Evolutionary conservation across 2,329 filamentous ascomycete genomes (phyloP), one percentile per base, ranked within the genome.

Genomic region (Cyphellophora attinorum): DNA sequence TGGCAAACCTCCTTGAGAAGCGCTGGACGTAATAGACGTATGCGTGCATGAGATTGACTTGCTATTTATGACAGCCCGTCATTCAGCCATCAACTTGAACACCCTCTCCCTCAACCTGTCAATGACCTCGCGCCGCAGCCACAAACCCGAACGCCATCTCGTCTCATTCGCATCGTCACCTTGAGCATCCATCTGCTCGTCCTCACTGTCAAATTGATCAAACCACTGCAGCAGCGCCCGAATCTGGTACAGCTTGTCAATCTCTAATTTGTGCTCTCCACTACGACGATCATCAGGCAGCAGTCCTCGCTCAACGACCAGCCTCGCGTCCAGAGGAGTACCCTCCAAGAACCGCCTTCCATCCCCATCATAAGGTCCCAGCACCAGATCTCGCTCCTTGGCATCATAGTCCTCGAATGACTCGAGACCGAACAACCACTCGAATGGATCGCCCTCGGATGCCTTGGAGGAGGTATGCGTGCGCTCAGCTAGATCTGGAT

Each of bases 381-480:
- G 62, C 3, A 84, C 67, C 15, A 76, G 62, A 1, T 69, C 69
- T 35, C 74, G 71, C 49, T 93, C 85, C 1, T 79, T 75, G 33
- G 80, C 54, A 63, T 82, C 54, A 66, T 73, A 42, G 46, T 59
- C 51, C 48, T 55, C 39, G 63, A 81, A 51, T 38, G 69, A 44
- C 0, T 70, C 64, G 0, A 85, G 67, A 2, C 66, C 59, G 53
- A 93, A 85, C 2, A 94, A 53, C 81, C 84, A 89, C 41, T 81
- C 76, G 50, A 89, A 73, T 1, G 82, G 57, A 25, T 64, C 58
- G 49, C 3, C 50, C 41, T 11, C 42, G 12, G 27, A 48, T 48
- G 39, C 51, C 54, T 31, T 44, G 44, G 14, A 45, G 44, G 18
- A 45, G 49, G 11, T 18, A 6, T 17, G 50, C 41, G 28, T 45